A percentile compares a stretch with the other conserved stretches of the same genome.
Conservation (phyloP, 495 filamentous ascomycete genomes). For the Rostrohypoxylon terebratum region DNA sequence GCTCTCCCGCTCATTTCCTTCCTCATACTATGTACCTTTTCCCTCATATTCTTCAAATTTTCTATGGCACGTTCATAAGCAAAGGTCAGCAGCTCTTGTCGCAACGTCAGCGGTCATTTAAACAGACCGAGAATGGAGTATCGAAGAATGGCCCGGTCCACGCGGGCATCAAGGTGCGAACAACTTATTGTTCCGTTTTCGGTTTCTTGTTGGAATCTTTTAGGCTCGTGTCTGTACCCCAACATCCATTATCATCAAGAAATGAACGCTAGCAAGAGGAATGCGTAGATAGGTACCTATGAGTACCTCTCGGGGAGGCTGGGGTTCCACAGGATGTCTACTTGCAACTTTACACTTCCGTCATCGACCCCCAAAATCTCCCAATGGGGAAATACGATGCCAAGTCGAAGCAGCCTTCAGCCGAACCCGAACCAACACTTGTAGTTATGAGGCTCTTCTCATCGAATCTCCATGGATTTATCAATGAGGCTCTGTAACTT, state of each 20-base stretch:
- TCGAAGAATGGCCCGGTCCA: neutral
- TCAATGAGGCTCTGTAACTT: conserved; percentile 1
- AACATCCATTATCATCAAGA: neutral
- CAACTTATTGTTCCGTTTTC: neutral
- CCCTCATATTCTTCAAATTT: neutral
- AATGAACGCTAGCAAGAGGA: conserved; percentile 22
- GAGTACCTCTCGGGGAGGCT: conserved; percentile 27
- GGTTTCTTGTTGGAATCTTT: conserved; percentile 18
- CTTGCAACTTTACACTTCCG: conserved; percentile 24
- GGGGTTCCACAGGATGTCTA: conserved; percentile 27
- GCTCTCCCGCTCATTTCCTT: conserved; percentile 5
- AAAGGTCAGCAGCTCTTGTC: conserved; percentile 4
- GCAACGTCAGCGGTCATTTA: conserved; percentile 16
- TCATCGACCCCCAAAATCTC: conserved; percentile 31
- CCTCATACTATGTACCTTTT: neutral
- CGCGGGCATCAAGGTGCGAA: neutral
- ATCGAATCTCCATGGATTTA: neutral
- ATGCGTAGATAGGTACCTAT: conserved; percentile 34
- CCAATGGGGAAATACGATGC: conserved; percentile 28
- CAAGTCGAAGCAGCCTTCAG: conserved; percentile 5
- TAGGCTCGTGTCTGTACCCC: neutral
- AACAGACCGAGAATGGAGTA: neutral
- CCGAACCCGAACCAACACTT: conserved; percentile 4
- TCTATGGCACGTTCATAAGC: neutral
- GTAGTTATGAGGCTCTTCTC: conserved; percentile 7